Percentiles rank a stretch among this genome's conserved stretches.
Conservation (phyloP, 2,329 filamentous ascomycete genomes). For the Arachnopeziza araneosa region DNA sequence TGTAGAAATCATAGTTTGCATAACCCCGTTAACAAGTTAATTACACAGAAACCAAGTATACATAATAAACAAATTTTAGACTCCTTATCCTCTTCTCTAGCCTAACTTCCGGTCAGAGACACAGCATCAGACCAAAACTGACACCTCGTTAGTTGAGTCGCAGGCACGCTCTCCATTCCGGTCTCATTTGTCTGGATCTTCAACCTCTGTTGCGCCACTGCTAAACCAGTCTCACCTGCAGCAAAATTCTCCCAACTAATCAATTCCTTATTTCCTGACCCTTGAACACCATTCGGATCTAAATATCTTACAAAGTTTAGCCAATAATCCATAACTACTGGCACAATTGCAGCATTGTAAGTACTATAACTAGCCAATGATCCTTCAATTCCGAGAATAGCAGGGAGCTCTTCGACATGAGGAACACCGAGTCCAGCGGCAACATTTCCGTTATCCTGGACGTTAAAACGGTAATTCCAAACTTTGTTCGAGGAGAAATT, state of each 20-base stretch:
- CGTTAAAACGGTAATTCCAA: slow-evolving; percentile 18
- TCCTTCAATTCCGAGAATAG: slow-evolving; percentile 31
- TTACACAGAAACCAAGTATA: too few species aligned
- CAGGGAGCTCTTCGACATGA: slow-evolving; percentile 45
- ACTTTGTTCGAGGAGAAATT: neutral
- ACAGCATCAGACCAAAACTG: slow-evolving; percentile 2
- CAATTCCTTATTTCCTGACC: neutral
- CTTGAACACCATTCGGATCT: slow-evolving; percentile 17
- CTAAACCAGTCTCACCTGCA: neutral
- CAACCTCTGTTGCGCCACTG: neutral
- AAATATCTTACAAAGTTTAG: slow-evolving; percentile 17
- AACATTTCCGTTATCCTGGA: slow-evolving; percentile 60
- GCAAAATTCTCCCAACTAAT: neutral
- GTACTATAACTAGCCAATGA: slow-evolving; percentile 11
- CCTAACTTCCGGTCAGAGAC: neutral
- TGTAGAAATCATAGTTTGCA: too few species aligned
- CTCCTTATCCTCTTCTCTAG: neutral
- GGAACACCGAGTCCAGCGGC: slow-evolving; percentile 44
- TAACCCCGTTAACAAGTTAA: too few species aligned
- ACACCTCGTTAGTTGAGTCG: neutral
- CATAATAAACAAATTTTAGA: neutral
- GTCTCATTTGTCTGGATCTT: slow-evolving; percentile 2
- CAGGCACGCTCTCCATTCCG: neutral
- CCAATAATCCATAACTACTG: slow-evolving; percentile 22
- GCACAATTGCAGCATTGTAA: slow-evolving; percentile 1